Conservation (phyloP, 2,329 filamentous ascomycete genomes). For the Venturia nashicola region DNA sequence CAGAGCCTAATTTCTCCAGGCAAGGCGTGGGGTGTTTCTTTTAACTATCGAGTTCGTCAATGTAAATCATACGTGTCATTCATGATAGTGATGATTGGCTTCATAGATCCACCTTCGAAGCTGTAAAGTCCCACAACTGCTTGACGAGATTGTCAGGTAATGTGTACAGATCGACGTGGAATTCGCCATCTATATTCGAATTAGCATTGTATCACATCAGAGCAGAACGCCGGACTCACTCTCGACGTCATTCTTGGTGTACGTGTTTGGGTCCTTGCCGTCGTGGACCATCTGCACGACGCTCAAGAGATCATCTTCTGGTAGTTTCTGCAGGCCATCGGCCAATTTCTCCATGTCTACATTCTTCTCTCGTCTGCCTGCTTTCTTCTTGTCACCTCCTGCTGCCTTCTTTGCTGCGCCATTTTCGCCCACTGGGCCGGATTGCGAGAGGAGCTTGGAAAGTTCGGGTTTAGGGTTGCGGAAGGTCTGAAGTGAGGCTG, state of each 20-base stretch:
- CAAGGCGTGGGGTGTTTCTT: background rate
- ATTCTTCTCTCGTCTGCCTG: conserved; percentile 53
- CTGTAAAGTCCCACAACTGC: conserved; percentile 85
- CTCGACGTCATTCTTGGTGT: conserved; percentile 94
- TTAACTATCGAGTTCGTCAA: background rate
- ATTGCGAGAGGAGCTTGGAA: conserved; percentile 65
- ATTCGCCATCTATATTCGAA: conserved; percentile 65
- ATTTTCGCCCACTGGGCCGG: conserved; percentile 59
- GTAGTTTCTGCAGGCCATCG: conserved; percentile 75
- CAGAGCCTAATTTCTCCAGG: background rate
- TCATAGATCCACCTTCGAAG: conserved; percentile 30
- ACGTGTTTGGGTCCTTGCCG: conserved; percentile 86
- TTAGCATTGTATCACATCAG: background rate
- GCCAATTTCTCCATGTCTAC: conserved; percentile 94
- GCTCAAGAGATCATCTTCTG: conserved; percentile 84
- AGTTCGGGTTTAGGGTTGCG: conserved; percentile 88
- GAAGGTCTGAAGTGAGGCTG: conserved; percentile 47
- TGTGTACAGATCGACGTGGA: conserved; percentile 97
- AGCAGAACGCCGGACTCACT: conserved; percentile 44
- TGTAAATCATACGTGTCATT: background rate
- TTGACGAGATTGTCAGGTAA: conserved; percentile 80
- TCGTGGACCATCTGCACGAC: conserved; percentile 98
- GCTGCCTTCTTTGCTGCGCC: conserved; percentile 52
- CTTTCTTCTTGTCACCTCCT: conserved; percentile 58
- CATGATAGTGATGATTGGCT: background rate